Percentiles rank a stretch among this genome's conserved stretches.
These are phyloP conservation scores for Mrakia hoshinonis DNA, from an alignment of 768 basidiomycete species.

Conservation along the genomic window DNA sequence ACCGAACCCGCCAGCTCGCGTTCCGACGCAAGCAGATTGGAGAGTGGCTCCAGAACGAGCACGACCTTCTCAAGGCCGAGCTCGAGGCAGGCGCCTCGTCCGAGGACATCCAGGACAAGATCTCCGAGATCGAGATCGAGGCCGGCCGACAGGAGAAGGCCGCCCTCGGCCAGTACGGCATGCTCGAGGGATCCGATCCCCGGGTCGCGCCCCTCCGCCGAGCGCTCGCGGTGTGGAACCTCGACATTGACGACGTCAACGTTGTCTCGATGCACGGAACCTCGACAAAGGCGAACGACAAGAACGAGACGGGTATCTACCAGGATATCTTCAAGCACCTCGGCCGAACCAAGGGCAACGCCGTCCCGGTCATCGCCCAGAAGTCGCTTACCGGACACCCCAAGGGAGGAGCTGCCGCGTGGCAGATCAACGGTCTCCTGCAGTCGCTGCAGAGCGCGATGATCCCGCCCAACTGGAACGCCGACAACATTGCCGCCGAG, in stretches of 20 bases:
- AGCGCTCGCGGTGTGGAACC: conserved; percentile 92
- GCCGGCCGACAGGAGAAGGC: conserved; percentile 87
- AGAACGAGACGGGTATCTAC: conserved; percentile 96
- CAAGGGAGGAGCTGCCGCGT: conserved; percentile 94
- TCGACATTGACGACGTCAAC: conserved; percentile 23
- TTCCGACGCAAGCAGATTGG: conserved; percentile 94
- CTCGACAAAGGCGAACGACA: conserved; percentile 60
- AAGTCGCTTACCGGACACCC: conserved; percentile 95
- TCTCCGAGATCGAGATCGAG: conserved; percentile 80
- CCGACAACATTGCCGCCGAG: conserved; percentile 66
- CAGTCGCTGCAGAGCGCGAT: conserved; percentile 78
- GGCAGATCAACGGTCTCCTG: conserved; percentile 87
- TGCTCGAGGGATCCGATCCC: conserved; percentile 81
- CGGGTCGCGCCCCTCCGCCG: conserved; percentile 84
- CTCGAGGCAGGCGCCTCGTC: conserved; percentile 50
- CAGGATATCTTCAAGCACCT: conserved; percentile 86
- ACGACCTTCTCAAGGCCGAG: conserved; percentile 72
- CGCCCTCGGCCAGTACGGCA: conserved; percentile 84
- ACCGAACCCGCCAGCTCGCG: conserved; percentile 83
- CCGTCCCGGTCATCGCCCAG: conserved; percentile 94
- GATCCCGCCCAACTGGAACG: conserved; percentile 91
- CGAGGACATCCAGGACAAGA: conserved; percentile 54
- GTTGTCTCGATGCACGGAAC: conserved; percentile 43
- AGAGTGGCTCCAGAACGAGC: conserved; percentile 79
- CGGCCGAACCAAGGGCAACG: conserved; percentile 83